These are phyloP conservation scores for Fragaria ananassa DNA, from an alignment of 306 rosid genomes.

Conservation along the genomic window DNA sequence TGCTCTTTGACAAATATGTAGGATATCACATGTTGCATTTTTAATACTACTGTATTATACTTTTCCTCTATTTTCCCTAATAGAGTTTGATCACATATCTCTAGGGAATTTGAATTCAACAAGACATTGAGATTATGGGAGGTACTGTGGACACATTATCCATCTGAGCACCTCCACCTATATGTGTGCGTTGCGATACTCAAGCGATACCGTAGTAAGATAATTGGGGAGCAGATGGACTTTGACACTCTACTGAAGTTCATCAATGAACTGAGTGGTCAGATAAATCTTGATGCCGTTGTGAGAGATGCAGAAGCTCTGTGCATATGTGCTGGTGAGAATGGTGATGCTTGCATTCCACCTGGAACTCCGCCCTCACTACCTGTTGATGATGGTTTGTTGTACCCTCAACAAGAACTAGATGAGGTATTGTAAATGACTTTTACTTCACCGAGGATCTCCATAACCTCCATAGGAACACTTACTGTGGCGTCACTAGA, in stretches of 20 bases:
- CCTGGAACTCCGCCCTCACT: slow-evolving; percentile 98
- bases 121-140: slow-evolving; percentile 90
- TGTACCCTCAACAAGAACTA: slow-evolving; percentile 61
- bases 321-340: slow-evolving; percentile 86
- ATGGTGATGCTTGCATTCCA: slow-evolving; percentile 86
- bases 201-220: slow-evolving; percentile 73
- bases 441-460: neutral
- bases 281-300: slow-evolving; percentile 64
- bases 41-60: neutral
- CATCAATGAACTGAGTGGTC: slow-evolving; percentile 88
- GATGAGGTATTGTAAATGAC: slow-evolving; percentile 63
- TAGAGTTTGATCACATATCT: slow-evolving; percentile 10
- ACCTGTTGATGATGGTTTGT: slow-evolving; percentile 66
- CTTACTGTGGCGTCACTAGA: neutral
- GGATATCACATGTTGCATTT: neutral
- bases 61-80: neutral
- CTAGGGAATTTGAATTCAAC: slow-evolving; percentile 81
- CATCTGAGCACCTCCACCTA: slow-evolving; percentile 90
- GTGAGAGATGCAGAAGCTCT: slow-evolving; percentile 93
- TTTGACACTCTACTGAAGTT: slow-evolving; percentile 93
- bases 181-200: slow-evolving; percentile 83
- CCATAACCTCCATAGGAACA: neutral
- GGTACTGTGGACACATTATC: slow-evolving; percentile 86
- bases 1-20: neutral
- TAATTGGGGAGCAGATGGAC: slow-evolving; percentile 93